Conservation (phyloP, 768 basidiomycete species). For the Lanmaoa pseudosensibilis region DNA sequence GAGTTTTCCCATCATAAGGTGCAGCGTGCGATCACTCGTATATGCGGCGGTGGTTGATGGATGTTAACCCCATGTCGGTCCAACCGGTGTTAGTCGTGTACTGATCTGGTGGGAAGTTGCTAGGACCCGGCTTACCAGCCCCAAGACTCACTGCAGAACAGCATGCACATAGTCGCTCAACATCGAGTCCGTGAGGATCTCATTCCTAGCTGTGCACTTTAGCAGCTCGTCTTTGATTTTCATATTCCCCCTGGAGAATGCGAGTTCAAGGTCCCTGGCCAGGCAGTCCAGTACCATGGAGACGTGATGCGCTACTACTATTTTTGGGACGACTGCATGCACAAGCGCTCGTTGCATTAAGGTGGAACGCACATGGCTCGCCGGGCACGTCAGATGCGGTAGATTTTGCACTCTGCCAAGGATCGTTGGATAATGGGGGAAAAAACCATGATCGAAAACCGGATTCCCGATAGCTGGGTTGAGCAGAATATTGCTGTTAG, state of each 20-base stretch:
- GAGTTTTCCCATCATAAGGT: not conserved
- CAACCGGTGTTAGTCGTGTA: not conserved
- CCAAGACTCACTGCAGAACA: not conserved
- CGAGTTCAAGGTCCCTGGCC: not conserved
- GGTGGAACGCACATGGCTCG: not conserved
- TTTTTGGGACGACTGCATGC: not conserved
- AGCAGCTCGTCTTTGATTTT: not conserved
- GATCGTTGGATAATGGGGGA: not conserved
- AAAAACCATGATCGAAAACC: not conserved
- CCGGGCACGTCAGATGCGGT: not conserved
- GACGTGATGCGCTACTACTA: not conserved
- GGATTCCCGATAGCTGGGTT: not conserved
- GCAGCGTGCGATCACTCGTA: not conserved
- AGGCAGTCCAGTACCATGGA: not conserved
- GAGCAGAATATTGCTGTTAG: not conserved
- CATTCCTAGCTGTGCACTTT: not conserved
- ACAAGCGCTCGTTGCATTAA: not conserved
- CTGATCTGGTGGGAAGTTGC: not conserved
- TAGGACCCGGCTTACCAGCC: not conserved
- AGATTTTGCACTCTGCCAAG: not conserved
- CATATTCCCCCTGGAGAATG: not conserved
- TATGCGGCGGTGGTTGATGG: not conserved
- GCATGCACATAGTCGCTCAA: not conserved
- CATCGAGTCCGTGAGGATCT: not conserved
- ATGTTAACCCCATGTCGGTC: not conserved